Evolutionary conservation across 768 basidiomycete species (phyloP).

Genomic region (Stropharia rugosoannulata): DNA sequence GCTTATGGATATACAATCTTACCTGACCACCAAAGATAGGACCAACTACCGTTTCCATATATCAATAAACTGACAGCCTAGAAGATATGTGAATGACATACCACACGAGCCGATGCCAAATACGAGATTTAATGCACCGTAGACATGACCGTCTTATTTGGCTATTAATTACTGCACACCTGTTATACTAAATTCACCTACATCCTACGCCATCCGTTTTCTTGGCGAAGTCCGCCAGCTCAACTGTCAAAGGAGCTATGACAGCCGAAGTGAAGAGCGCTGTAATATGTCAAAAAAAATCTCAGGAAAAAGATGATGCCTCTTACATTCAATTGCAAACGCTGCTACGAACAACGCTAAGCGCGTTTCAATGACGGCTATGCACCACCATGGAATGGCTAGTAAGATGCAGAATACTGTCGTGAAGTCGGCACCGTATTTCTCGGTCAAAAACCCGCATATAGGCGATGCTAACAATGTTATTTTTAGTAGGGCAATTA

Average conservation of each 20-base stretch:
- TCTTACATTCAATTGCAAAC: slow-evolving; percentile 56
- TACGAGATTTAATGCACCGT: slow-evolving; percentile 71
- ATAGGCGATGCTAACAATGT: slow-evolving; percentile 49
- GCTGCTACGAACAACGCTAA: slow-evolving; percentile 48
- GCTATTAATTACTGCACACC: neutral
- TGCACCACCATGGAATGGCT: slow-evolving; percentile 62
- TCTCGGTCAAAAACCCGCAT: slow-evolving; percentile 59
- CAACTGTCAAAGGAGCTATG: slow-evolving; percentile 62
- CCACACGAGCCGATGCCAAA: slow-evolving; percentile 65
- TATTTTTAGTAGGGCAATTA: neutral
- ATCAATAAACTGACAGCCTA: slow-evolving; percentile 1
- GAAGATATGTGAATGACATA: slow-evolving; percentile 27
- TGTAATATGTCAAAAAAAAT: slow-evolving; percentile 19
- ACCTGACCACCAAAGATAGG: slow-evolving; percentile 72
- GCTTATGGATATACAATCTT: slow-evolving; percentile 8
- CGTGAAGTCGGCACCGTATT: slow-evolving; percentile 54
- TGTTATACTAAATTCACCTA: slow-evolving; percentile 26
- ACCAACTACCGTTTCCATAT: slow-evolving; percentile 44
- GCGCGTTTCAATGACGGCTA: slow-evolving; percentile 45
- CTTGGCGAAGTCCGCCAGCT: slow-evolving; percentile 61
- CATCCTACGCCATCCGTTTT: slow-evolving; percentile 67
- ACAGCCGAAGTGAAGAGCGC: slow-evolving; percentile 63
- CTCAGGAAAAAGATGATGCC: neutral
- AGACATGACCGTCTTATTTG: slow-evolving; percentile 64
- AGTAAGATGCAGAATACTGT: slow-evolving; percentile 45